Evolutionary conservation across 768 basidiomycete genomes (phyloP), one percentile per base, ranked within the genome.

Genomic region (Kwoniella bestiolae): DNA sequence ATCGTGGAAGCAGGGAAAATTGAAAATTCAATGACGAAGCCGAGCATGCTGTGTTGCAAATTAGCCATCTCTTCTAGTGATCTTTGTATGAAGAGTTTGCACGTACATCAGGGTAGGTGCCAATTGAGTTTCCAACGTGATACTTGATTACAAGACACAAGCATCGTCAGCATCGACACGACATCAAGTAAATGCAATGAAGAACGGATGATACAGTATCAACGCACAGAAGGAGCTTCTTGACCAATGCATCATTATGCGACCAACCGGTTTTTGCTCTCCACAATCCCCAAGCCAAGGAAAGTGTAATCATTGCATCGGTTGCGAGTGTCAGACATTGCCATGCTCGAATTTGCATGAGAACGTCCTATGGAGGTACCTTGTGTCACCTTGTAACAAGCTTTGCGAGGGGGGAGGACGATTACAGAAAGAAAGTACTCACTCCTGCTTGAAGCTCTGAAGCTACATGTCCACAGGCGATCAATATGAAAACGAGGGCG

Each of bases 231-330:
- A 66, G 44, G 14, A 66, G 41, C 45, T 60, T 60, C 45, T 53
- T 62, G 18, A 62, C 35, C 7, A 62, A 25, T 4, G 34, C 35
- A 46, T 75, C 73, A 57, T 70, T 75, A 52, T 70, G 63, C 3
- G 65, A 38, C 73, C 73, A 75, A 11, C 73, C 73, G 9, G 73
- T 75, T 26, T 63, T 62, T n/a, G 73, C 72, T 31, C 45, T 34
- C n/a, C 59, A 53, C n/a, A 75, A 45, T 18, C 68, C 70, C 41
- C 59, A 68, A 28, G 64, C 26, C 50, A 75, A 66, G 38, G 61
- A 65, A 5, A 45, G 38, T 1, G 73, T 75, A 44, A 75, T 72
- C 59, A 75, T 64, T n/a, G 68, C 38, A 55, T 75, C 73, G 47
- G 71, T 44, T 16, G 49, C 60, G 23, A 62, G 59, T 4, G 59